These are phyloP conservation scores for Aspergillus sp. DNA, from an alignment of 2,329 filamentous ascomycete species.

Conservation along the genomic window DNA sequence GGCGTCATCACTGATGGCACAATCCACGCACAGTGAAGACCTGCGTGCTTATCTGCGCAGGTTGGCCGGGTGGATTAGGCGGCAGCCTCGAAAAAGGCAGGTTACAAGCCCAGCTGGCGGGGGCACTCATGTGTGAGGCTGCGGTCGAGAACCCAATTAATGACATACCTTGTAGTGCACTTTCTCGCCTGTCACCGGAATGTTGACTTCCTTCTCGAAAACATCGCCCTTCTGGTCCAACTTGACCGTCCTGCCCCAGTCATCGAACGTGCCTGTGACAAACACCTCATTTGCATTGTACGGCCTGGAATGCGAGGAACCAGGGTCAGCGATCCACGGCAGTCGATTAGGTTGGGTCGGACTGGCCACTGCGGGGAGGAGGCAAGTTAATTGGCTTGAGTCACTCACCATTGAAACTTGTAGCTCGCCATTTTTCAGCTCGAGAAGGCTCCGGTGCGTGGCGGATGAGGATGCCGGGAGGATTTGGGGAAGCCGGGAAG, in stretches of 20 bases:
- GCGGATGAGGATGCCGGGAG: neutral
- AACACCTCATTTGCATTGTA: constrained; percentile 82
- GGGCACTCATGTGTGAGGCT: constrained; percentile 14
- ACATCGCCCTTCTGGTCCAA: constrained; percentile 71
- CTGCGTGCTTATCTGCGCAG: neutral
- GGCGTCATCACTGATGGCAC: constrained; percentile 27
- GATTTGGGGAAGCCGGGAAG: neutral
- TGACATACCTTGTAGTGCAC: constrained; percentile 87
- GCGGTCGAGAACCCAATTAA: neutral
- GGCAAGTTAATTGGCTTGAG: constrained; percentile 1
- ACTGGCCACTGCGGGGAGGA: neutral
- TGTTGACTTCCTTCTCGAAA: constrained; percentile 78
- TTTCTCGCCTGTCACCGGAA: constrained; percentile 67
- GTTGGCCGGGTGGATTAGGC: neutral
- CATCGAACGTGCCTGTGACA: constrained; percentile 93
- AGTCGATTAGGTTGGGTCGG: neutral
- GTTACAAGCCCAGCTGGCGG: neutral
- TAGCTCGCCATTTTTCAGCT: constrained; percentile 33
- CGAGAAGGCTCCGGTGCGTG: neutral
- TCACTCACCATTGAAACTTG: constrained; percentile 40
- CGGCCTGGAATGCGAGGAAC: constrained; percentile 60
- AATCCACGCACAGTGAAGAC: constrained; percentile 12
- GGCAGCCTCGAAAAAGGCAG: constrained; percentile 2
- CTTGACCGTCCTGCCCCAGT: constrained; percentile 85
- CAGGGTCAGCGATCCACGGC: constrained; percentile 26